Evolutionary conservation across 495 filamentous ascomycete genomes (phyloP).

Genomic region (Hypomontagnella submonticulosa): DNA sequence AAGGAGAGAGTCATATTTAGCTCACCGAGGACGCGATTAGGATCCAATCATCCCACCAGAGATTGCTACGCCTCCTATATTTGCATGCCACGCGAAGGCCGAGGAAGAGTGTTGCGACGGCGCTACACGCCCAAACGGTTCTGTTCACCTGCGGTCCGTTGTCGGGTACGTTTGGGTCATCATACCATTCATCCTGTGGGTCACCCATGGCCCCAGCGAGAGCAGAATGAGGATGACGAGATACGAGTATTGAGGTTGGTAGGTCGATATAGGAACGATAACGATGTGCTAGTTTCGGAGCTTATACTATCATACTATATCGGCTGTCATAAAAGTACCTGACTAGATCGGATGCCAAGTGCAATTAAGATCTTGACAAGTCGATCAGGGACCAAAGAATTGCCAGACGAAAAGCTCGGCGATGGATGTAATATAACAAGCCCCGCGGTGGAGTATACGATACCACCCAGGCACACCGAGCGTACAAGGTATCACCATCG

Average conservation of each 20-base stretch:
- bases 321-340: too few species aligned
- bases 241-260: too few species aligned
- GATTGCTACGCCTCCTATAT: conserved; percentile 8
- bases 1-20: not conserved
- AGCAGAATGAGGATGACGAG: not conserved
- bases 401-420: too few species aligned
- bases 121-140: conserved; percentile 37
- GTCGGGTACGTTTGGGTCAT: not conserved
- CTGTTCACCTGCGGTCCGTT: conserved; percentile 33
- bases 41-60: conserved; percentile 47
- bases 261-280: too few species aligned
- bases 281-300: too few species aligned
- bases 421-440: too few species aligned
- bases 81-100: conserved; percentile 43
- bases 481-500: not conserved
- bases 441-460: too few species aligned
- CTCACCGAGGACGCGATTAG: conserved; percentile 45
- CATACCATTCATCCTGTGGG: not conserved
- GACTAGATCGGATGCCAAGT: too few species aligned
- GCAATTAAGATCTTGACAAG: too few species aligned
- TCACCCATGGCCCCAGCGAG: not conserved
- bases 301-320: too few species aligned
- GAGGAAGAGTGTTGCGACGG: conserved; percentile 39
- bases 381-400: too few species aligned
- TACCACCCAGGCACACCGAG: not conserved